Base-by-base conservation (phyloP, 139 green algal genomes). In the Micractinium conductrix region DNA sequence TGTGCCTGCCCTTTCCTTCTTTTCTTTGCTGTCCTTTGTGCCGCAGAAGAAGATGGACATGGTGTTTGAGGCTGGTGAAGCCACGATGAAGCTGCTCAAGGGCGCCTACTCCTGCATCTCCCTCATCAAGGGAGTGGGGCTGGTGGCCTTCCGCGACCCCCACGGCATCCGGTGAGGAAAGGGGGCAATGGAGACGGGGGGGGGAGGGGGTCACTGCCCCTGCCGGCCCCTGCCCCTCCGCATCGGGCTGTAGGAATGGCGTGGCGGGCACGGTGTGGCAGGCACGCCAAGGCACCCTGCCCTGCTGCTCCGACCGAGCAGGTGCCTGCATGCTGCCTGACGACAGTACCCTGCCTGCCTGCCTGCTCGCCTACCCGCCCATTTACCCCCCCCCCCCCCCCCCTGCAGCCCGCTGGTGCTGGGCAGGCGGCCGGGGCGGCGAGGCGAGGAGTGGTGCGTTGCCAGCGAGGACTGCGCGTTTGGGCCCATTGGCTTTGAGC, bases 381-480 rank as follows among this genome's bases (percentile, higher is more conserved):
- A 7, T 21, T 28, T 50, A 48, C 42, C 8, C 12, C 44, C n/a
- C 44, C n/a, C n/a, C 37, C 26, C 0, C 28, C 2, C 53, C 38
- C 30, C 78, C 19, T 26, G 22, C 90, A 96, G 95, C 88, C 96
- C 96, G 21, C 92, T 99, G 50, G 93, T 98, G 30, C 87, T 99
- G 37, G 97, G 97, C 28, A 84, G 86, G 73, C 88, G 91, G 37
- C 43, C 91, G 28, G 85, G 87, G 75, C 68, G 58, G 37, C 44
- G 85, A 35, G 92, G 95, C 28, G 88, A 94, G 44, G 96, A 99
- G 87, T 99, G 88, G 85, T 97, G 93, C 87, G 92, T 99, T 12
- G 96, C 97, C 2, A 95, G 87, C 21, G 97, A 99, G 91, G 98
- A 99, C 90, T 98, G 95, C 82, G 96, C 97, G 4, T 99, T 99